Evolutionary conservation across 768 basidiomycete genomes (phyloP).

Genomic region (Infundibulicybe gibba): DNA sequence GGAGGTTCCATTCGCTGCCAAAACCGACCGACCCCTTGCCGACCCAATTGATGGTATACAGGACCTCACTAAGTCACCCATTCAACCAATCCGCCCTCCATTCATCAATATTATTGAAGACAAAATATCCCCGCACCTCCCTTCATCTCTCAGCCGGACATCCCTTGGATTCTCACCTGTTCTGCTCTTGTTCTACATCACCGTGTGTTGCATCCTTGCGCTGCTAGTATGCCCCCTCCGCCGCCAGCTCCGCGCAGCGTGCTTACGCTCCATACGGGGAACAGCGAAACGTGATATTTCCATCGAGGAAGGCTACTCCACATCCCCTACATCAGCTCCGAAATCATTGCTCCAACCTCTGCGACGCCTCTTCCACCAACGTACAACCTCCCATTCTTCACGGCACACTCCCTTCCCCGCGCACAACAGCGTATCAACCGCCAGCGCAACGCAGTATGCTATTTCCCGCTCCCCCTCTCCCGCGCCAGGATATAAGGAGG

Average conservation of each 20-base stretch:
- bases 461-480: constrained; percentile 48
- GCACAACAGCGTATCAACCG: constrained; percentile 16
- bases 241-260: constrained; percentile 44
- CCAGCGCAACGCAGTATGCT: constrained; percentile 33
- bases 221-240: constrained; percentile 55
- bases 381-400: constrained; percentile 23
- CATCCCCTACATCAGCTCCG: constrained; percentile 28
- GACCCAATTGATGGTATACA: constrained; percentile 73
- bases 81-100: constrained; percentile 62
- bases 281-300: constrained; percentile 30
- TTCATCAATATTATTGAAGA: constrained; percentile 65
- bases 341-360: constrained; percentile 29
- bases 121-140: constrained; percentile 62
- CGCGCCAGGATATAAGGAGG: constrained; percentile 35
- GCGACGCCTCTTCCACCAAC: constrained; percentile 23
- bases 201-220: constrained; percentile 37
- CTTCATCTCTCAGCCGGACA: constrained; percentile 53
- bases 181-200: constrained; percentile 52
- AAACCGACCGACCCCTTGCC: constrained; percentile 51
- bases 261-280: constrained; percentile 39
- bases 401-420: constrained; percentile 30
- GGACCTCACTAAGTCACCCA: constrained; percentile 44
- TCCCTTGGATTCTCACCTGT: constrained; percentile 74
- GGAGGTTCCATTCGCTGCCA: constrained; percentile 54
- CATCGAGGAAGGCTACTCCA: constrained; percentile 50